Evolutionary conservation across 2,329 filamentous ascomycete species (phyloP), one percentile per base, ranked within the genome.

Genomic region (Cordyceps fumosorosea): DNA sequence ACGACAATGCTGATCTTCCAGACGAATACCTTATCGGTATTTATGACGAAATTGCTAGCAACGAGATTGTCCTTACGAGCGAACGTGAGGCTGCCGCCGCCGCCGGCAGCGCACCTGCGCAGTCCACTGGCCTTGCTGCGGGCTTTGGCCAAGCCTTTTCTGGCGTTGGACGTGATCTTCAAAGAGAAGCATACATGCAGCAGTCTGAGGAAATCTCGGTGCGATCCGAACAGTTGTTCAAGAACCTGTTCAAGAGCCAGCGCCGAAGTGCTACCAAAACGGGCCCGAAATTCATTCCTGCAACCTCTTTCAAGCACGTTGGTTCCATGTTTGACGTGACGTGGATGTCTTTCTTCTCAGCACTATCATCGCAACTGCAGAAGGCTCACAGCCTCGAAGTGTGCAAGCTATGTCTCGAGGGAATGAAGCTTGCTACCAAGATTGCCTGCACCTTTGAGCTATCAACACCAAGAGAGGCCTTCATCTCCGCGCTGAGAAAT

Each of bases 331-430:
- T 99, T 71, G 93, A 96, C 69, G 92, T 96, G 26, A 96, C 92
- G 0, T 99, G 95, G 95, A 99, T 98, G 93, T 96, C 93, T 11
- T 96, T 97, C 74, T 89, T 99, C 70, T 98, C 93, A 5, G 93
- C 93, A 0, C 82, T 99, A 29, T 97, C 93, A 1, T 93, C 90
- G 56, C 90, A 96, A 67, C 93, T 95, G 73, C 95, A 98, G 69
- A 93, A 96, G 71, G 89, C 91, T 0, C 90, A 96, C 67, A 97
- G 97, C 69, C 80, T 96, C 5, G 92, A 97, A 67, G 90, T 95
- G 18, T 93, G 97, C 73, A 91, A 88, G 71, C 77, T 96, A 7
- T 99, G 95, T 70, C 89, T 99, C 69, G 93, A 99, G 71, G 95
- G 95, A 3, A 91, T 98, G 81, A 96, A 93, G 73, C 82, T 99